Evolutionary conservation across 2,329 filamentous ascomycete genomes (phyloP), one percentile per base, ranked within the genome.

Genomic region (Knoxdaviesia capensis): DNA sequence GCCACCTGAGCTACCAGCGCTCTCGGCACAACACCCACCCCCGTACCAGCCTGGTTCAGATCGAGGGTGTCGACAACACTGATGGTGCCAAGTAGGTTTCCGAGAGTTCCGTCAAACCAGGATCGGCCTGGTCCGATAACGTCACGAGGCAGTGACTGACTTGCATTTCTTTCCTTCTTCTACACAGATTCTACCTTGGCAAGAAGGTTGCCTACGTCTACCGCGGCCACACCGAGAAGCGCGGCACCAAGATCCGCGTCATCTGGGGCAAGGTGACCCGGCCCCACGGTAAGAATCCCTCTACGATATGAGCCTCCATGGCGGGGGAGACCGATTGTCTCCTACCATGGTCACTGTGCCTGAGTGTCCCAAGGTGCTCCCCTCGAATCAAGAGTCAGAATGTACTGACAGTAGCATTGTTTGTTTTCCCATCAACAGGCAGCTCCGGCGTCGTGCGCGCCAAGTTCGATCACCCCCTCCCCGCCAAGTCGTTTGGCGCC

Each of bases 131-230:
- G 20, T 20, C 20, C 20, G 20, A 20, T 20, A 20, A 20, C 20
- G 20, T 20, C 20, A 20, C 20, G 20, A 20, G 3, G 20, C 20
- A 20, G 20, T 20, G 20, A 20, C 20, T 20, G 20, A 20, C 20
- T 20, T 20, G 20, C 20, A 20, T 20, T 28, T 43, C 31, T 38
- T 39, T 39, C 49, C 48, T 53, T 43, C 37, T 9, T 35, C 34
- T 43, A 48, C 47, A 45, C 54, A 74, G 70, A 69, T 94, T 94
- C 82, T 98, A 98, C 74, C 73, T 85, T 53, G 90, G 90, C 70
- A 98, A 98, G 82, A 87, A 87, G 72, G 78, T 96, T 64, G 90
- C 90, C 64, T 98, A 86, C 68, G 86, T 98, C 68, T 98, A 96
- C 77, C 85, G 87, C 62, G 88, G 80, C 56, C 79, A 84, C 68